Conservation (phyloP, 2,329 filamentous ascomycete genomes). For the Paraconiothyrium brasiliense region DNA sequence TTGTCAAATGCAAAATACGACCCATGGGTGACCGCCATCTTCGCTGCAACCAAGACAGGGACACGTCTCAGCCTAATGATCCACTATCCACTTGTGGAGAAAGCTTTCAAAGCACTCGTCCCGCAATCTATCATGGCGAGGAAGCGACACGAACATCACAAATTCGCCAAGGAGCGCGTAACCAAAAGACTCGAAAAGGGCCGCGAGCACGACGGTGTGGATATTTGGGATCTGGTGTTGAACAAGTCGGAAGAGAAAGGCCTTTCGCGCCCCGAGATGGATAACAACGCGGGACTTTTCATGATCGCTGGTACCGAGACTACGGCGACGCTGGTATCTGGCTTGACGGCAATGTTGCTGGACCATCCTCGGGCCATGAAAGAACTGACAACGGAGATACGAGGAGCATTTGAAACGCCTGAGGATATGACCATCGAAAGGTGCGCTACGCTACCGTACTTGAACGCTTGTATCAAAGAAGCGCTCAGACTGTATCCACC, state of each 20-base stretch:
- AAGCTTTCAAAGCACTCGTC: slow-evolving; percentile 17
- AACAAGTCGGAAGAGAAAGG: slow-evolving; percentile 38
- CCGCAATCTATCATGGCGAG: slow-evolving; percentile 13
- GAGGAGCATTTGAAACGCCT: slow-evolving; percentile 31
- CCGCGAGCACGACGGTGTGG: slow-evolving; percentile 34
- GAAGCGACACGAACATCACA: slow-evolving; percentile 28
- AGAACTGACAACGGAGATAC: slow-evolving; percentile 40
- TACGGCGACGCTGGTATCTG: slow-evolving; percentile 53
- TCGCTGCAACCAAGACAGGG: slow-evolving; percentile 30
- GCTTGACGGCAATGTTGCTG: slow-evolving; percentile 49
- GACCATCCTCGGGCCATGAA: slow-evolving; percentile 37
- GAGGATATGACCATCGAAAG: slow-evolving; percentile 48
- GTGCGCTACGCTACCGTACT: slow-evolving; percentile 44
- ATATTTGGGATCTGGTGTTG: slow-evolving; percentile 55
- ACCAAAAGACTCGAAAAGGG: slow-evolving; percentile 43
- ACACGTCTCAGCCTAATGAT: slow-evolving; percentile 17
- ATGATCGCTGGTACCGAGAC: slow-evolving; percentile 59
- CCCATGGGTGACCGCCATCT: slow-evolving; percentile 45
- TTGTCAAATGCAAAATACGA: slow-evolving; percentile 39
- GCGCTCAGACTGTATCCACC: slow-evolving; percentile 55
- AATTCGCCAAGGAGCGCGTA: slow-evolving; percentile 35
- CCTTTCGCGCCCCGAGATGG: slow-evolving; percentile 47
- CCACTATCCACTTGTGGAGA: slow-evolving; percentile 24
- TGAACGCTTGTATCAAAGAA: slow-evolving; percentile 55
- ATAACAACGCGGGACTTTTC: slow-evolving; percentile 48